These are phyloP conservation scores for Trichoderma cornu-damae DNA, from an alignment of 2,329 filamentous ascomycete species.

Conservation along the genomic window DNA sequence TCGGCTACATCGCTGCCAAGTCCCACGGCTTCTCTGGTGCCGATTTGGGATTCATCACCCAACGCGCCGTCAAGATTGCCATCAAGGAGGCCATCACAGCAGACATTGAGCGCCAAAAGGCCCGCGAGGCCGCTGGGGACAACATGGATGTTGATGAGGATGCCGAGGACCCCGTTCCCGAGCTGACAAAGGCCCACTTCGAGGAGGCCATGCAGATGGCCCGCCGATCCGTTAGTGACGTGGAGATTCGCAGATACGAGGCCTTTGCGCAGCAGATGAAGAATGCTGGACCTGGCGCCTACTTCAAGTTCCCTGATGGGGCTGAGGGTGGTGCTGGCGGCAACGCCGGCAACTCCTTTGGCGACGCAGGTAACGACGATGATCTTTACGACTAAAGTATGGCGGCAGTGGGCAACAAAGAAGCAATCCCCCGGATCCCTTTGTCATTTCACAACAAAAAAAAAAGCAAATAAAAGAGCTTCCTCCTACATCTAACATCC, in stretches of 20 bases:
- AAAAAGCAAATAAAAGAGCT: conserved; percentile 26
- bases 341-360: conserved; percentile 62
- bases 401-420: not conserved
- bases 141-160: conserved; percentile 68
- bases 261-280: conserved; percentile 99
- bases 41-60: conserved; percentile 97
- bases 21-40: conserved; percentile 99
- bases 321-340: conserved; percentile 57
- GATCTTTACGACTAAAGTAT: conserved; percentile 86
- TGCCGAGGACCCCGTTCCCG: conserved; percentile 85
- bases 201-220: conserved; percentile 98
- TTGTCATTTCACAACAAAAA: conserved; percentile 41
- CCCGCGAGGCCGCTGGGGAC: conserved; percentile 78
- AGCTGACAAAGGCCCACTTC: conserved; percentile 94
- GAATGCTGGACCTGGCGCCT: conserved; percentile 89
- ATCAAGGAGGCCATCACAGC: conserved; percentile 92
- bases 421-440: conserved; percentile 26
- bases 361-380: conserved; percentile 87
- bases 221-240: conserved; percentile 87
- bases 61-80: conserved; percentile 97
- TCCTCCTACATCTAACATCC: conserved; percentile 34
- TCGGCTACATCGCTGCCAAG: conserved; percentile 89
- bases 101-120: conserved; percentile 88
- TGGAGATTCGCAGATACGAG: conserved; percentile 97
- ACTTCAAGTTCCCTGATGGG: conserved; percentile 92